phyloP scores from a whole-genome alignment of 148 eudicot genomes.

The Vaccinium myrtillus region DNA sequence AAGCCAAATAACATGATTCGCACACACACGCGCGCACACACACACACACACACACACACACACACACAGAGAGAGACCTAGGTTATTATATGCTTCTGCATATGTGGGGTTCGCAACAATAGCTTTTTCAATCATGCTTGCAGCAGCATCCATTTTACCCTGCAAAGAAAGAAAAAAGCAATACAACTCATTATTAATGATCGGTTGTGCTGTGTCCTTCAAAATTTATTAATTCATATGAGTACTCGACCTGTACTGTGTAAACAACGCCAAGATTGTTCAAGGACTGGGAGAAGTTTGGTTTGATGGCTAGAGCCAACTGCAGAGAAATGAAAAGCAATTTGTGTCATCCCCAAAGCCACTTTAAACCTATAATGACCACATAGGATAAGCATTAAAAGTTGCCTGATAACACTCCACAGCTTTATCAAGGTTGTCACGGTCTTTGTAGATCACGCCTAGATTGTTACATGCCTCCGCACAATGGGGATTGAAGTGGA shows the following conservation, averaged over 20 bases:
- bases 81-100: slow-evolving; percentile 96
- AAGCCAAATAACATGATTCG: slow-evolving; percentile 6
- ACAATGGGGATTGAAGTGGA: slow-evolving; percentile 98
- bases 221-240: not conserved
- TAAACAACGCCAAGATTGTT: slow-evolving; percentile 99
- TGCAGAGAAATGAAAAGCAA: slow-evolving; percentile 34
- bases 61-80: slow-evolving; percentile 54
- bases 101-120: slow-evolving; percentile 96
- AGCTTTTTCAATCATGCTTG: slow-evolving; percentile 98
- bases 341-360: not conserved
- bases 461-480: slow-evolving; percentile 99
- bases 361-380: slow-evolving; percentile 16
- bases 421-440: slow-evolving; percentile 99
- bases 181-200: slow-evolving; percentile 8
- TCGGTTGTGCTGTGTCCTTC: not conserved
- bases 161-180: slow-evolving; percentile 22
- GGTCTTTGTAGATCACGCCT: slow-evolving; percentile 96
- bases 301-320: slow-evolving; percentile 92
- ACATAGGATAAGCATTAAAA: slow-evolving; percentile 19
- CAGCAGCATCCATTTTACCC: slow-evolving; percentile 99
- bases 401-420: slow-evolving; percentile 98
- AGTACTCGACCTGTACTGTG: slow-evolving; percentile 83
- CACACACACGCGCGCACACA: too few species aligned
- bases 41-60: not conserved
- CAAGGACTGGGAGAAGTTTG: slow-evolving; percentile 94